These are phyloP conservation scores for Lactarius pseudohatsudake DNA, from an alignment of 768 basidiomycete species.

Conservation along the genomic window DNA sequence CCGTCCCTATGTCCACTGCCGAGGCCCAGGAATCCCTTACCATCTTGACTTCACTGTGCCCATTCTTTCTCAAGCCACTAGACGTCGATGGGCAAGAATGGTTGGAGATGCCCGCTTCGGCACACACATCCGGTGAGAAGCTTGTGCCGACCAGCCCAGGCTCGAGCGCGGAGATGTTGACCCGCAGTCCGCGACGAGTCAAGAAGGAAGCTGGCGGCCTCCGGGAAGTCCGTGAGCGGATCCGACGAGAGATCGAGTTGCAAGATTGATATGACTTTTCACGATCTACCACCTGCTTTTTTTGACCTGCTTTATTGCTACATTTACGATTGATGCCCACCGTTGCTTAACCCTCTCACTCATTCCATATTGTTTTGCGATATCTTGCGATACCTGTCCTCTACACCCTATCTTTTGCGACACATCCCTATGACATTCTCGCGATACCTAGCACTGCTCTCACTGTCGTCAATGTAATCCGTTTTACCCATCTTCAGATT, in stretches of 20 bases:
- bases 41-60: conserved; percentile 67
- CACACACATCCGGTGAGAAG: conserved; percentile 27
- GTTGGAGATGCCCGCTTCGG: conserved; percentile 58
- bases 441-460: conserved; percentile 25
- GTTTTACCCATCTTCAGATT: background rate
- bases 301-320: conserved; percentile 17
- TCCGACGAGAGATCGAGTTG: conserved; percentile 73
- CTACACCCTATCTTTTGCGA: conserved; percentile 12
- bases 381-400: conserved; percentile 27
- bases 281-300: conserved; percentile 9
- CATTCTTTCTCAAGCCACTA: conserved; percentile 73
- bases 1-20: conserved; percentile 72
- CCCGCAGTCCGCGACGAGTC: conserved; percentile 70
- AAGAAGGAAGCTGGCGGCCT: conserved; percentile 71
- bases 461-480: conserved; percentile 20
- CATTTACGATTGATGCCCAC: conserved; percentile 17
- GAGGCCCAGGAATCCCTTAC: conserved; percentile 75
- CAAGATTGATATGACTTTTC: conserved; percentile 44
- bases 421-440: conserved; percentile 9
- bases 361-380: conserved; percentile 26
- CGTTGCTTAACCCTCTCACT: conserved; percentile 9
- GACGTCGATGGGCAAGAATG: conserved; percentile 56
- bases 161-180: conserved; percentile 52
- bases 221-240: conserved; percentile 78
- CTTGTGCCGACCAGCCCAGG: conserved; percentile 52